Conservation (phyloP, 306 rosid genomes). For the Lathyrus tuberosus region DNA sequence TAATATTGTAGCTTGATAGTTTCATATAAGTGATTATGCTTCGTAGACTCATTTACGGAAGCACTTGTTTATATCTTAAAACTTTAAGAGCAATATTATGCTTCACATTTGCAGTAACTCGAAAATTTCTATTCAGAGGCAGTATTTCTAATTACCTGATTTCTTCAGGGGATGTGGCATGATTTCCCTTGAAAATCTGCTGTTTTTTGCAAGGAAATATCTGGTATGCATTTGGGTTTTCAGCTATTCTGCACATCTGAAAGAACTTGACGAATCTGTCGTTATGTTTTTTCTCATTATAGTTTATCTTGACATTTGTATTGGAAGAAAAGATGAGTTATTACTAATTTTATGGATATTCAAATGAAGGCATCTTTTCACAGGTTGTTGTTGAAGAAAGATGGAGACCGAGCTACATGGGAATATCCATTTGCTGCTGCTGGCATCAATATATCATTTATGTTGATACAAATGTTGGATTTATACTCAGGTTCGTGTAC, state of each 20-base stretch:
- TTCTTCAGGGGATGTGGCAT: slow-evolving; percentile 86
- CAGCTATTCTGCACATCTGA: background rate
- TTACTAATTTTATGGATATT: slow-evolving; percentile 68
- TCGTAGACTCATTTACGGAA: background rate
- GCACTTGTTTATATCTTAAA: background rate
- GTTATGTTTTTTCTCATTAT: slow-evolving; percentile 28
- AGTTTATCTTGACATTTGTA: slow-evolving; percentile 39
- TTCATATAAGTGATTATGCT: slow-evolving; percentile 16
- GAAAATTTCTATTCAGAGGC: slow-evolving; percentile 36
- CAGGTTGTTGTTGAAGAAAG: slow-evolving; percentile 84
- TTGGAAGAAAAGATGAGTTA: slow-evolving; percentile 43
- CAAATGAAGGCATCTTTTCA: slow-evolving; percentile 94
- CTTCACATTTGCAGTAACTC: slow-evolving; percentile 25
- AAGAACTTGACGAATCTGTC: slow-evolving; percentile 20
- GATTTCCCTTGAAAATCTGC: slow-evolving; percentile 90
- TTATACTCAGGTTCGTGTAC: slow-evolving; percentile 62
- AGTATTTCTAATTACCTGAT: slow-evolving; percentile 56
- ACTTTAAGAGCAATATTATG: background rate
- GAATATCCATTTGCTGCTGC: slow-evolving; percentile 99
- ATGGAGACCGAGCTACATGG: slow-evolving; percentile 82
- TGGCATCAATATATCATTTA: slow-evolving; percentile 84
- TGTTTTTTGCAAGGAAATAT: slow-evolving; percentile 73
- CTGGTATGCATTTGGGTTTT: slow-evolving; percentile 65
- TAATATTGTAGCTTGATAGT: slow-evolving; percentile 19
- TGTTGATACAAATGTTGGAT: slow-evolving; percentile 93